Conservation (phyloP, 73 alveolate genomes). For the Paramecium tetraurelia region DNA sequence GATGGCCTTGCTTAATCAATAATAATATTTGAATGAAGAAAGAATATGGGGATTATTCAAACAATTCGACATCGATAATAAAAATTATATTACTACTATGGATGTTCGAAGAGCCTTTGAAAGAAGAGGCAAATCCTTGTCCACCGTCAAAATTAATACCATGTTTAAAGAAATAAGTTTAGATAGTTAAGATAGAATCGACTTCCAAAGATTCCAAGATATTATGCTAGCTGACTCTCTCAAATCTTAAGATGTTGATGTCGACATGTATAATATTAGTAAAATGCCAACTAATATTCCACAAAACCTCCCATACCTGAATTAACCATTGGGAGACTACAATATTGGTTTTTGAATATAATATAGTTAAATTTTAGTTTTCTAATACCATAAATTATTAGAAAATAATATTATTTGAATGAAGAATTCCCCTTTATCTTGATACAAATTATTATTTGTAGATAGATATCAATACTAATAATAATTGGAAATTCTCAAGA, state of each 20-base stretch:
- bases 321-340: background rate
- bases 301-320: background rate
- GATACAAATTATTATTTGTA: no score
- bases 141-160: background rate
- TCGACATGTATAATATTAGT: background rate
- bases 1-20: slow-evolving; percentile 26
- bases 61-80: slow-evolving; percentile 42
- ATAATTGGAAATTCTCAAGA: no score
- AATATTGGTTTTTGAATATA: background rate
- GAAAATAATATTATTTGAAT: background rate
- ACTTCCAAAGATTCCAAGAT: background rate
- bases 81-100: slow-evolving; percentile 12
- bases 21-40: slow-evolving; percentile 46
- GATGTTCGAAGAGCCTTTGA: slow-evolving; percentile 47
- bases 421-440: background rate
- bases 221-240: background rate
- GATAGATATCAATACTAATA: no score
- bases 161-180: slow-evolving; percentile 35
- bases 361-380: background rate
- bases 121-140: slow-evolving; percentile 47
- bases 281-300: background rate
- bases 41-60: slow-evolving; percentile 47
- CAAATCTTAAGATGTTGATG: background rate
- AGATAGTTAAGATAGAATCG: background rate
- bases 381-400: background rate